A percentile compares a stretch with the other conserved stretches of the same genome.
Conservation (phyloP, 164 flowering plant genomes). For the Cinnamomum chago region DNA sequence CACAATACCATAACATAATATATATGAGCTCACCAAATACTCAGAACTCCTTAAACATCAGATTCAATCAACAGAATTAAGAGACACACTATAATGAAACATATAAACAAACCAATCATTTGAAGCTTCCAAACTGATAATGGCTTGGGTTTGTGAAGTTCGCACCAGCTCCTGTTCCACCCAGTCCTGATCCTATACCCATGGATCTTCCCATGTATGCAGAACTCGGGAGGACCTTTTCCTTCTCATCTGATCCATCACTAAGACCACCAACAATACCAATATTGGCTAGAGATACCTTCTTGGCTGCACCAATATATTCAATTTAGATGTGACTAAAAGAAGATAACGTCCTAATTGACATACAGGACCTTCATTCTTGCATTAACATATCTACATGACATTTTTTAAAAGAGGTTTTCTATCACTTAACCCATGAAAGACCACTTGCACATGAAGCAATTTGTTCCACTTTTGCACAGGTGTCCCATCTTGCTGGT, state of each 20-base stretch:
- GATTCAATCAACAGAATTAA: background rate
- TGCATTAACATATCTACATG: background rate
- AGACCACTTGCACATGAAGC: background rate
- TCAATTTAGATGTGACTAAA: too few species aligned
- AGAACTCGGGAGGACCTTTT: constrained; percentile 49
- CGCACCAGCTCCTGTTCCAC: constrained; percentile 56
- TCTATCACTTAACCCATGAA: background rate
- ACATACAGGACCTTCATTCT: background rate
- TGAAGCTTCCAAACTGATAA: constrained; percentile 53
- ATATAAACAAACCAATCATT: constrained; percentile 11
- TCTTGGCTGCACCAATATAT: constrained; percentile 61
- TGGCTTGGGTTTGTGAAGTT: constrained; percentile 55
- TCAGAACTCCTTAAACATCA: background rate
- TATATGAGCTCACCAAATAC: too few species aligned
- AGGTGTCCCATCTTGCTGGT: background rate
- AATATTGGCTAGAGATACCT: constrained; percentile 70
- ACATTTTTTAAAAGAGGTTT: background rate
- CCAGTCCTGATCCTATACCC: constrained; percentile 70
- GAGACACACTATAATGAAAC: background rate
- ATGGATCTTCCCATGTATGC: constrained; percentile 68
- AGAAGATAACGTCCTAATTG: background rate
- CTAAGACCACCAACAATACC: constrained; percentile 80
- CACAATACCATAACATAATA: too few species aligned
- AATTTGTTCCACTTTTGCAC: too few species aligned
- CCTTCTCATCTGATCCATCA: constrained; percentile 62